Conservation (phyloP, 2,329 filamentous ascomycete genomes). For the Curvularia lunata region DNA sequence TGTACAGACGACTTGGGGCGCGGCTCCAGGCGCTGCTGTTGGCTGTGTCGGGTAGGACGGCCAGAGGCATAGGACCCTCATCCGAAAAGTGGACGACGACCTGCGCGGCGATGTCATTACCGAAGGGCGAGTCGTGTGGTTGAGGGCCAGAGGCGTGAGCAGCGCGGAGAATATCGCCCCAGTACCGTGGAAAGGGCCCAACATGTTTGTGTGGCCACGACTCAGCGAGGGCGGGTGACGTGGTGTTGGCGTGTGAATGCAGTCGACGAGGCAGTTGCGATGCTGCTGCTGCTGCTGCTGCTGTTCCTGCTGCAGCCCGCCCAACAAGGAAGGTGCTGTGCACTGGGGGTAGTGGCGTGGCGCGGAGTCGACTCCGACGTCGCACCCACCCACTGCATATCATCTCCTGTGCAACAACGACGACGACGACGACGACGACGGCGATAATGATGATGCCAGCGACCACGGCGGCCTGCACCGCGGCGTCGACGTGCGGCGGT, state of each 20-base stretch:
- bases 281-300: slow-evolving; percentile 3
- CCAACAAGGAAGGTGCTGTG: slow-evolving; percentile 24
- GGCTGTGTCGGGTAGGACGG: slow-evolving; percentile 10
- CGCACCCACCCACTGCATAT: slow-evolving; percentile 13
- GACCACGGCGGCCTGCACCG: slow-evolving; percentile 1
- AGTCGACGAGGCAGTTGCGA: slow-evolving; percentile 3
- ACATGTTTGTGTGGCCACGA: not conserved
- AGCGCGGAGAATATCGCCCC: not conserved
- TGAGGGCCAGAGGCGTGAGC: slow-evolving; percentile 1
- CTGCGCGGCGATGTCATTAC: slow-evolving; percentile 21
- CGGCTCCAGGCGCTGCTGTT: slow-evolving; percentile 2
- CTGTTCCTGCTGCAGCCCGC: slow-evolving; percentile 8
- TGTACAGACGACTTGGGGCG: slow-evolving; percentile 4
- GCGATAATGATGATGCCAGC: too few relatives aligned
- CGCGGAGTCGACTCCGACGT: slow-evolving; percentile 17
- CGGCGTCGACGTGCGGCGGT: slow-evolving; percentile 10
- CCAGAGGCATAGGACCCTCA: slow-evolving; percentile 6
- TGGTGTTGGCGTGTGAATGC: slow-evolving; percentile 8
- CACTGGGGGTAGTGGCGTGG: slow-evolving; percentile 16
- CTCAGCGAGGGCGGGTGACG: not conserved
- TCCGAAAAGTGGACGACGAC: slow-evolving; percentile 13
- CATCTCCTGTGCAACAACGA: not conserved
- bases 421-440: not conserved
- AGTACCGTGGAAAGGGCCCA: slow-evolving; percentile 1
- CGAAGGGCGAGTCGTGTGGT: slow-evolving; percentile 4